Percentiles rank a stretch among this genome's conserved stretches.
phyloP scores from a whole-genome alignment of 164 flowering plant genomes.

The Saururus chinensis region DNA sequence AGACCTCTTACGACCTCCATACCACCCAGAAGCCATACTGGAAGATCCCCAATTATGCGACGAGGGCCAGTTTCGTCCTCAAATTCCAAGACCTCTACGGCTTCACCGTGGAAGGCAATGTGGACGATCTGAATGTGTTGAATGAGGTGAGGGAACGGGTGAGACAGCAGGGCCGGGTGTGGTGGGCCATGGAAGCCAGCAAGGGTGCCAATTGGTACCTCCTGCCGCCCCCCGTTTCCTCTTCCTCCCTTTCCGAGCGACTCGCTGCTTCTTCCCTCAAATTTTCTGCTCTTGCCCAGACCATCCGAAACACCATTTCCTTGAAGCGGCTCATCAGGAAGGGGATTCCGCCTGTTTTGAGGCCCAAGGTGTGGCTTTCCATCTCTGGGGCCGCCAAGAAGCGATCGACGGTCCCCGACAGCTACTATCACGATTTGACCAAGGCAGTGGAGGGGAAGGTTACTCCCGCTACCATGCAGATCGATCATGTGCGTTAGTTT shows the following conservation, averaged over 20 bases:
- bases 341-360: constrained; percentile 76
- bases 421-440: constrained; percentile 72
- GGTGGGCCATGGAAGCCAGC: constrained; percentile 94
- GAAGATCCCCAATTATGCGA: constrained; percentile 64
- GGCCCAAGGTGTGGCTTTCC: constrained; percentile 96
- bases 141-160: constrained; percentile 99
- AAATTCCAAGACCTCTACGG: constrained; percentile 95
- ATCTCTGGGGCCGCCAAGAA: constrained; percentile 93
- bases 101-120: constrained; percentile 93
- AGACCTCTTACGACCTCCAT: constrained; percentile 40
- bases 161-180: constrained; percentile 72
- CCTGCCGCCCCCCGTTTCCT: constrained; percentile 54
- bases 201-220: constrained; percentile 96
- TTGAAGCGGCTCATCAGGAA: constrained; percentile 79
- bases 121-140: constrained; percentile 88
- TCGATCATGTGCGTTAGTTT: constrained; percentile 72
- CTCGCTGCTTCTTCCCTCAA: constrained; percentile 36
- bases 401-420: constrained; percentile 87
- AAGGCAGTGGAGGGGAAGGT: constrained; percentile 75
- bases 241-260: constrained; percentile 37
- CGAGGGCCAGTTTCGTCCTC: constrained; percentile 67
- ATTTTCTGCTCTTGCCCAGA: constrained; percentile 54
- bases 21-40: constrained; percentile 30
- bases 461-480: constrained; percentile 85
- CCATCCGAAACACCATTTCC: constrained; percentile 66